Evolutionary conservation across 305 asterid species (phyloP).

Genomic region (Fraxinus latifolia): DNA sequence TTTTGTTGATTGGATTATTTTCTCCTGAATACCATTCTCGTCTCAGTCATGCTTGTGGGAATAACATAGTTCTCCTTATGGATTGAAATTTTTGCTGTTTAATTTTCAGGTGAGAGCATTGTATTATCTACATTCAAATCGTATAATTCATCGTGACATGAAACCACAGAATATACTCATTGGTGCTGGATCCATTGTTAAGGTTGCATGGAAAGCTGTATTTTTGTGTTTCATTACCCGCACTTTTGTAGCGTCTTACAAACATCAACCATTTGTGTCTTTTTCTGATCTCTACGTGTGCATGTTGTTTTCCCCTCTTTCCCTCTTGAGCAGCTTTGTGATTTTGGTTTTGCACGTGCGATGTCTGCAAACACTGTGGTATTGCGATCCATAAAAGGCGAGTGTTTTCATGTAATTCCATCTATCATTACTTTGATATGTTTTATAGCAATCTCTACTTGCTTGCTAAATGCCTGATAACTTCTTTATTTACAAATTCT

Average conservation of each 20-base stretch:
- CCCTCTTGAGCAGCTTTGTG: constrained; percentile 71
- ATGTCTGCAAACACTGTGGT: constrained; percentile 99
- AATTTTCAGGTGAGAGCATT: constrained; percentile 77
- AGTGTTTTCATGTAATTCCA: constrained; percentile 23
- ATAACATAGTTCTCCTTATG: constrained; percentile 4
- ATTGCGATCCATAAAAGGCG: constrained; percentile 94
- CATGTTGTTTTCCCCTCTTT: constrained; percentile 20
- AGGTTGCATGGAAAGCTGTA: constrained; percentile 44
- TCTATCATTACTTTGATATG: constrained; percentile 8
- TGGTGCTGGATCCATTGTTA: constrained; percentile 87
- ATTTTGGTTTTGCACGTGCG: constrained; percentile 99
- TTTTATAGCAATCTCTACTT: constrained; percentile 18
- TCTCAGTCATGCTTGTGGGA: constrained; percentile 5
- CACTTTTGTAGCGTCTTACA: neutral
- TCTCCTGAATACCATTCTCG: constrained; percentile 7
- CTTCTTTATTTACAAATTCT: constrained; percentile 26
- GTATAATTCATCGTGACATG: constrained; percentile 98
- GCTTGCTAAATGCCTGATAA: constrained; percentile 26
- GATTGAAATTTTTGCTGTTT: constrained; percentile 19
- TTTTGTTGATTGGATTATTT: neutral
- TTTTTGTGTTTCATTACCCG: neutral
- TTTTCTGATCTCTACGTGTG: neutral
- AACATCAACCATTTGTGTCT: constrained; percentile 18
- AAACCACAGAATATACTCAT: constrained; percentile 97
- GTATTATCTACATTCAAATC: constrained; percentile 95